These are phyloP conservation scores for Aegilops longissima DNA, from an alignment of 176 grass and related monocot genomes.

Conservation along the genomic window DNA sequence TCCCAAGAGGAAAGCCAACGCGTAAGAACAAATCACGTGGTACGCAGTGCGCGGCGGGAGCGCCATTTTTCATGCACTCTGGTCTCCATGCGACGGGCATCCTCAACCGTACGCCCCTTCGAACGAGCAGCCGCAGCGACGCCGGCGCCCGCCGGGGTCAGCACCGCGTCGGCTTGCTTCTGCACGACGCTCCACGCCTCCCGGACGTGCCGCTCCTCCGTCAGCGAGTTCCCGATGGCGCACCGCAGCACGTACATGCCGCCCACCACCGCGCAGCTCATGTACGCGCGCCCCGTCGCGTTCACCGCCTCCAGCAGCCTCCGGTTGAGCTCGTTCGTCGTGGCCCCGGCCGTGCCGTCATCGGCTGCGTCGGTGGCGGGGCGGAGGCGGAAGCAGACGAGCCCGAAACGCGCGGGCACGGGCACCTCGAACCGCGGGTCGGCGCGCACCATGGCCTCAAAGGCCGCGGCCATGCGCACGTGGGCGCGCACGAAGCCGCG, in stretches of 20 bases:
- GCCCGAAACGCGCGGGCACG: slow-evolving; percentile 39
- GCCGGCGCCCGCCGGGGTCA: not conserved
- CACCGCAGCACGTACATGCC: slow-evolving; percentile 26
- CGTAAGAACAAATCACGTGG: not conserved
- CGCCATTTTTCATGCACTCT: not conserved
- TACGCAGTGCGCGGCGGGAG: not conserved
- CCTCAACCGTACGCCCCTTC: not conserved
- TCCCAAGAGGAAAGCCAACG: not conserved
- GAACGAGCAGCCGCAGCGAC: not conserved
- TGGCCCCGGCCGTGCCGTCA: not conserved
- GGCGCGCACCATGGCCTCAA: slow-evolving; percentile 49
- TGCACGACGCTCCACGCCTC: slow-evolving; percentile 24
- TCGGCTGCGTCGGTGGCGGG: not conserved
- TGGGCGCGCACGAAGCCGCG: slow-evolving; percentile 44
- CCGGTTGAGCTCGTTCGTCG: slow-evolving; percentile 32
- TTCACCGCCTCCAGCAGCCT: slow-evolving; percentile 62
- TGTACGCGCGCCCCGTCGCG: slow-evolving; percentile 49
- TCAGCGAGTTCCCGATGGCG: slow-evolving; percentile 25
- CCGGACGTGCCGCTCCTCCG: slow-evolving; percentile 17
- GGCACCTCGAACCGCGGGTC: slow-evolving; percentile 66
- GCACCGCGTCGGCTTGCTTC: not conserved
- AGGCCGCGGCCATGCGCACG: slow-evolving; percentile 43
- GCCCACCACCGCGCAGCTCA: slow-evolving; percentile 59
- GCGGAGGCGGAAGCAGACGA: slow-evolving; percentile 61
- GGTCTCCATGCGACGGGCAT: not conserved